phyloP scores from a whole-genome alignment of 2,329 filamentous ascomycete genomes.

The Neofusicoccum umdonicola region DNA sequence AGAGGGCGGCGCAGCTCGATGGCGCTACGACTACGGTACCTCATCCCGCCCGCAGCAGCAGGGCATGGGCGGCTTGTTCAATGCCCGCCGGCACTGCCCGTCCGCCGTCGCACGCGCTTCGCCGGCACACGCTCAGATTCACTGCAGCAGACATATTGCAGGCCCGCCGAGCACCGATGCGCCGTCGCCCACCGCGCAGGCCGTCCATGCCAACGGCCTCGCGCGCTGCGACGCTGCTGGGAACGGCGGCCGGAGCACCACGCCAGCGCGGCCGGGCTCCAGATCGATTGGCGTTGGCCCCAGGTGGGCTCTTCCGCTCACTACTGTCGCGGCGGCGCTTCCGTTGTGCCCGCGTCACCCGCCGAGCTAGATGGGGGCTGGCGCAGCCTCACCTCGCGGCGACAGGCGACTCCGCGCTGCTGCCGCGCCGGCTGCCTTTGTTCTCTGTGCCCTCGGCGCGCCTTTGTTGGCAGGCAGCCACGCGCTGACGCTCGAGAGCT shows the following conservation, averaged over 20 bases:
- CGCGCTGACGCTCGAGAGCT: conserved; percentile 9
- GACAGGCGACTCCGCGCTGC: too few relatives aligned
- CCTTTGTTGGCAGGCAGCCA: conserved; percentile 14
- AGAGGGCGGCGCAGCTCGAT: conserved; percentile 11
- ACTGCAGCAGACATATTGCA: conserved; percentile 11
- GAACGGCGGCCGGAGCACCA: too few relatives aligned
- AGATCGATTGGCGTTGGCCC: conserved; percentile 10
- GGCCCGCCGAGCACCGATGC: background rate
- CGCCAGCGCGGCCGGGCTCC: background rate
- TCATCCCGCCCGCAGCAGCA: background rate
- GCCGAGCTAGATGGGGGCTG: background rate
- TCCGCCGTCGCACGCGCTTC: conserved; percentile 3
- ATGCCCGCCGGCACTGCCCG: conserved; percentile 8
- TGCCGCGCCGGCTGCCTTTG: background rate
- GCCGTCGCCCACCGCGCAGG: background rate
- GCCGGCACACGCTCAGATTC: conserved; percentile 1
- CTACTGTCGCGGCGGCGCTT: background rate
- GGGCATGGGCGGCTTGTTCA: background rate
- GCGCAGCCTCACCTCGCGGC: background rate
- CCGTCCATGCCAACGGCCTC: background rate
- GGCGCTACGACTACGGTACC: background rate
- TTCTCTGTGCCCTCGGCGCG: background rate
- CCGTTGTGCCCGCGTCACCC: background rate
- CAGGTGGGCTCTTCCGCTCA: conserved; percentile 1
- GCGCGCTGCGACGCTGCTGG: background rate